Base-by-base conservation (phyloP, 2,329 filamentous ascomycete genomes). In the Apiospora aurea region DNA sequence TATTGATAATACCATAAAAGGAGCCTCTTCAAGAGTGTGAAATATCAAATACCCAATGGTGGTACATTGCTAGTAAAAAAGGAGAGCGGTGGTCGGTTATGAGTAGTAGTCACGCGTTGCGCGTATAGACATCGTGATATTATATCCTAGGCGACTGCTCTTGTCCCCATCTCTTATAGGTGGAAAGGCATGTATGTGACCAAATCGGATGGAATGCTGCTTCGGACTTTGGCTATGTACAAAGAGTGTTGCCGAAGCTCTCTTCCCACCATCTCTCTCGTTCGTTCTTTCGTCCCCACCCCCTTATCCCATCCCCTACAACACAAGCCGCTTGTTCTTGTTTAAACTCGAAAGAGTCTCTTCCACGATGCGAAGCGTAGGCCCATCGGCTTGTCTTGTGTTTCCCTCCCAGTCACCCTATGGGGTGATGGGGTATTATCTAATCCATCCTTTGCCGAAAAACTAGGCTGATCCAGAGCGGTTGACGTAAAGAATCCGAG, bases 221-320 rank as follows among this genome's bases (percentile, higher is more conserved):
- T n/a, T 64, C 57, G 57, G 57, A 64, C 57, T 64, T 64, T 64
- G 34, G 57, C 57, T 64, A 64, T 64, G 57, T 64, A 64, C 57
- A 64, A 64, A 64, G 57, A 64, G 57, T 41, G 57, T n/a, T 64
- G 57, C 57, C 57, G 57, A 64, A 64, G 34, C 57, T 61, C 53
- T 61, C 26, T 24, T 29, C 10, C 34, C 34, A 6, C 34, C 13
- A 41, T 41, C 57, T 64, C 53, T n/a, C 16, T 38, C 49, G 7
- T 5, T 16, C 11, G 5, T 34, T n/a, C 34, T n/a, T 29, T 61
- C 18, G 4, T 34, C 29, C 18, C 5, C 26, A 18, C 10, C 8
- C 57, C 34, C 21, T 24, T 24, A 29, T 64, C 34, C 57, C 18
- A 21, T 34, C 53, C 53, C 29, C 53, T 14, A 64, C 34, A 41